Evolutionary conservation across 2,329 filamentous ascomycete species (phyloP), one percentile per base, ranked within the genome.

Genomic region (Talaromyces marneffei): DNA sequence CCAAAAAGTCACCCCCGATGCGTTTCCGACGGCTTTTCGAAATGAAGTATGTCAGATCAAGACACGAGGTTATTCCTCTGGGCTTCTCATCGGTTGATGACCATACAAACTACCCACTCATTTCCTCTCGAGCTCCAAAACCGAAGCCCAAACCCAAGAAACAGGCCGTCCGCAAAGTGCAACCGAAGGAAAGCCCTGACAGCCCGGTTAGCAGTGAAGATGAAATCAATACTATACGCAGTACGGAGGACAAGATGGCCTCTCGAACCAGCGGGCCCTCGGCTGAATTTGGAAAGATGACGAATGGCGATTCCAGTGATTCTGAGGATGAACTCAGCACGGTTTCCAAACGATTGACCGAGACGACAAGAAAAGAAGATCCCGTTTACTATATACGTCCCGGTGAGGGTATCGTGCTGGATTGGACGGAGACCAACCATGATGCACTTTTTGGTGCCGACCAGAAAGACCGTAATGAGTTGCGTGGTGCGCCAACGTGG

Each of bases 391-490:
- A 96, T 42, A 83, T 97, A 66, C 85, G 89, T 37, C 83, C 93
- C 27, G 88, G 90, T 56, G 94, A 99, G 74, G 90, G 85, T 25
- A 86, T 99, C 53, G 80, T 97, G 5, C 83, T 97, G 10, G 92
- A 97, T 68, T 99, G 93, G 92, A 84, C 80, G 46, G 79, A 85
- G 7, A 81, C 87, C 7, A 87, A 86, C 5, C 89, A 85, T 71
- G 86, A 93, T 18, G 79, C 79, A 16, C 79, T 96, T 23, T 97
- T 96, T 70, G 67, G 70, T 4, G 71, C 69, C 53, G 77, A 77
- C 60, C 65, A 67, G 33, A 70, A 77, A 10, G 72, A 79, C 3
- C 72, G 77, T 6, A 76, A 82, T 44, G 79, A 83, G 9, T 71
- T 82, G 33, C 83, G 85, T 37, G 90, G 90, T 46, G 73, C 79